Evolutionary conservation across 345 rosid genomes (phyloP).

Genomic region (Arabis hirsuta): DNA sequence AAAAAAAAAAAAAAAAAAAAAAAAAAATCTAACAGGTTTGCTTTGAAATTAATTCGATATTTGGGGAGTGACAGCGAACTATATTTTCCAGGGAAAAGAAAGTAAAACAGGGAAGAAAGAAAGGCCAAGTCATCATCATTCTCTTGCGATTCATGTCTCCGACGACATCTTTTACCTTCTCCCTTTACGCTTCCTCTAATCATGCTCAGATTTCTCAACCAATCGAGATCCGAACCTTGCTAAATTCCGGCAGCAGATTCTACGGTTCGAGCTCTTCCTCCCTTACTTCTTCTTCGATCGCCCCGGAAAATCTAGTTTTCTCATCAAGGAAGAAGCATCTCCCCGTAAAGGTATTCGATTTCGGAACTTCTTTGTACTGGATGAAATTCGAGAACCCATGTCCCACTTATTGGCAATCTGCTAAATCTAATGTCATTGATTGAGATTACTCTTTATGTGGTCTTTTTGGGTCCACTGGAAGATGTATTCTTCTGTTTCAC

Average conservation of each 20-base stretch:
- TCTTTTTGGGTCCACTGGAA: neutral
- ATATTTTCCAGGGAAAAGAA: neutral
- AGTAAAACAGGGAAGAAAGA: neutral
- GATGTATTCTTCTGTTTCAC: neutral
- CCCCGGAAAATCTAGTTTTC: constrained; percentile 7
- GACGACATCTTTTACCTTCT: constrained; percentile 46
- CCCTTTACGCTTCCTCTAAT: constrained; percentile 45
- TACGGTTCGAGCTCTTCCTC: constrained; percentile 28
- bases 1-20: neutral
- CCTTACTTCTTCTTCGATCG: constrained; percentile 12
- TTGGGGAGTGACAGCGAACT: no score
- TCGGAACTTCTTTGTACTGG: neutral
- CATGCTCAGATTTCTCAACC: constrained; percentile 40
- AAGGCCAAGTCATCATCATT: constrained; percentile 2
- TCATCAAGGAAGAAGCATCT: constrained; percentile 44
- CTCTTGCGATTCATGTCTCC: constrained; percentile 49
- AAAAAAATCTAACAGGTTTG: no score
- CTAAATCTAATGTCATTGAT: constrained; percentile 20
- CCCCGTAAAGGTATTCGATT: constrained; percentile 56
- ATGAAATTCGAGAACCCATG: constrained; percentile 29
- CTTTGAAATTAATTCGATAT: no score
- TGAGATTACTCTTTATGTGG: constrained; percentile 6
- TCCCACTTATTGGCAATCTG: neutral
- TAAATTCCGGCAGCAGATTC: constrained; percentile 36
- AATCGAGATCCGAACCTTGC: constrained; percentile 30